Evolutionary conservation across 2,329 filamentous ascomycete genomes (phyloP).

Genomic region (Boeremia exigua): DNA sequence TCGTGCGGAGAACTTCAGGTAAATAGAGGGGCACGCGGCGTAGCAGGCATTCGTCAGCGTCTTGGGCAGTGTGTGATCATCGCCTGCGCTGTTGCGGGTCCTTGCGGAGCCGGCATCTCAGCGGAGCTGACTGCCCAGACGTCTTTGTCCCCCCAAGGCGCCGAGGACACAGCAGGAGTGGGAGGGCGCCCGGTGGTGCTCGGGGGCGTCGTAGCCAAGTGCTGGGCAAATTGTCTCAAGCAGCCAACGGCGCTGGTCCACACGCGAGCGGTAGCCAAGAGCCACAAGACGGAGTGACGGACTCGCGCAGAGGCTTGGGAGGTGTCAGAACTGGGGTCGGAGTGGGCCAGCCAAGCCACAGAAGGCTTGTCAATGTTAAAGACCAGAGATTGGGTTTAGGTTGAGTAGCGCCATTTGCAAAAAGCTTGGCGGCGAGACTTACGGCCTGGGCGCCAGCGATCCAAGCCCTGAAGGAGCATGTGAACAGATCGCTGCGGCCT

Average conservation of each 20-base stretch:
- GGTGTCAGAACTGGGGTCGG: conserved; percentile 31
- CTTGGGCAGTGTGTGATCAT: conserved; percentile 2
- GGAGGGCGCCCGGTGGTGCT: conserved; percentile 14
- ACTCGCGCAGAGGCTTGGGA: conserved; percentile 29
- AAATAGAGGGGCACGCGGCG: conserved; percentile 1
- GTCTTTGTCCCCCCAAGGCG: conserved; percentile 27
- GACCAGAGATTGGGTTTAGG: conserved; percentile 44
- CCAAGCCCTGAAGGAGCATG: conserved; percentile 15
- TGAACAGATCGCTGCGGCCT: conserved; percentile 15
- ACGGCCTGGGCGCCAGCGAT: conserved; percentile 29
- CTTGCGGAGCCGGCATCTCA: conserved; percentile 11
- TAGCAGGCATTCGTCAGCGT: conserved; percentile 11
- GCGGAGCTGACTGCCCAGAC: conserved; percentile 16
- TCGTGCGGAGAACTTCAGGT: conserved; percentile 2
- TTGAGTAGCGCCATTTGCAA: conserved; percentile 36
- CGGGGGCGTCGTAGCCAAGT: conserved; percentile 31
- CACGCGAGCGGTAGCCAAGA: conserved; percentile 28
- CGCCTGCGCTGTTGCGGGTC: neutral
- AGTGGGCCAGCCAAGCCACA: conserved; percentile 30
- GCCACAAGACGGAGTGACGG: conserved; percentile 36
- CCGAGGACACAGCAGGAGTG: conserved; percentile 22
- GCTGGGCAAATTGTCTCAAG: conserved; percentile 31
- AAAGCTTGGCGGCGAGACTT: conserved; percentile 34
- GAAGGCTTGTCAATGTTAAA: conserved; percentile 46
- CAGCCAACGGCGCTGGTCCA: conserved; percentile 13